Conservation (phyloP, 441 rosid species). For the Capsella rubella region DNA sequence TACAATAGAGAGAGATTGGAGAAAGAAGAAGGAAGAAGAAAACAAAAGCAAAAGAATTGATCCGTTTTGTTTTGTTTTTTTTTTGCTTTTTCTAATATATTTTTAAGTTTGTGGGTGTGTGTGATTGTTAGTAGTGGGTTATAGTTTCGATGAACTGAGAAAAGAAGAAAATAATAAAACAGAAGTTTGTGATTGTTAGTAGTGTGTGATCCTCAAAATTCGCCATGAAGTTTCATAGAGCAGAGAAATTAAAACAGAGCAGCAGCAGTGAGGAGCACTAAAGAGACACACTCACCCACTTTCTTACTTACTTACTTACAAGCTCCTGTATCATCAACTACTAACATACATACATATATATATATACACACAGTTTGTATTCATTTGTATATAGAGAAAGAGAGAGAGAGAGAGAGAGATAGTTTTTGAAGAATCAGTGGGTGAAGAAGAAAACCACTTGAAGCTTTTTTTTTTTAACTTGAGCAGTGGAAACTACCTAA, state of each 20-base stretch:
- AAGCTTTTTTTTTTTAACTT: neutral
- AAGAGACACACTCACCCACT: constrained; percentile 20
- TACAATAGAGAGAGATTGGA: neutral
- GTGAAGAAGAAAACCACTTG: constrained; percentile 35
- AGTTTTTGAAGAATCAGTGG: constrained; percentile 37
- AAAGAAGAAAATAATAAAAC: constrained; percentile 5
- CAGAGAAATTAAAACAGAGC: constrained; percentile 27
- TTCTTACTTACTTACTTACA: neutral
- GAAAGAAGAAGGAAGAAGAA: neutral
- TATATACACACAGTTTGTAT: neutral
- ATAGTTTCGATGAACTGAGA: constrained; percentile 44
- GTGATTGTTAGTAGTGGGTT: constrained; percentile 35
- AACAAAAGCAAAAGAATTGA: constrained; percentile 25
- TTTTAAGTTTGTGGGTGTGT: constrained; percentile 4
- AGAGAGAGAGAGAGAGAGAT: neutral
- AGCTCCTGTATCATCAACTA: neutral
- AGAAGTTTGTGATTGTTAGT: too few relatives aligned
- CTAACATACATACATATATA: neutral
- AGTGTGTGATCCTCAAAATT: constrained; percentile 42
- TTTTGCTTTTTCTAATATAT: constrained; percentile 27
- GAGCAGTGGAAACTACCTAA: constrained; percentile 37
- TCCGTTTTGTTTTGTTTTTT: constrained; percentile 31
- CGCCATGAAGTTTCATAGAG: constrained; percentile 43
- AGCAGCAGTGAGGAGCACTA: constrained; percentile 24
- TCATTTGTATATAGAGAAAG: too few relatives aligned